Base-by-base conservation (phyloP, 2,329 filamentous ascomycete species). In the Beauveria sp. region DNA sequence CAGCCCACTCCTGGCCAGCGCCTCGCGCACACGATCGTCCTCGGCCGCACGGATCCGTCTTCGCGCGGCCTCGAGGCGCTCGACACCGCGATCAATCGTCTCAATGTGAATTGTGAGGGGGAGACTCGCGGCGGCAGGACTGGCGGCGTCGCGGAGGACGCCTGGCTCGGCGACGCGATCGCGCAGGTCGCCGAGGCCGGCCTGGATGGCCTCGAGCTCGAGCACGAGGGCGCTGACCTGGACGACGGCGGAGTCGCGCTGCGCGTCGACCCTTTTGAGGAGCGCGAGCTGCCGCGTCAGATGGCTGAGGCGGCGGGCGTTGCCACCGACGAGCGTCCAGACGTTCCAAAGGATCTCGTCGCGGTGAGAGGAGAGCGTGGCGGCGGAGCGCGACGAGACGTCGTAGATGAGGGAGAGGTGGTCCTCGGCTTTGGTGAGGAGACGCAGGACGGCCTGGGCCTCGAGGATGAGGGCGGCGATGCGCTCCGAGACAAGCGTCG, bases 81-180 rank as follows among this genome's bases (percentile, higher is more conserved):
- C 87, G 1, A 93, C 84, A 0, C 88, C 88, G 54, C 84, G 77
- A 62, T 88, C 80, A 64, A 95, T 91, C 61, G 85, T 86, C 66
- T 91, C 86, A 46, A 95, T 86, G 69, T 95, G 89, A 47, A 91
- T 86, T 56, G 82, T 81, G 5, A 95, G 75, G 3, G 89, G 88
- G 10, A 91, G 78, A 12, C 63, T 28, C 5, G 58, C 49, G 10
- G 5, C 61, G 1, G n/a, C 62, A 1, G 64, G 62, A 3, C 67
- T 71, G 22, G 68, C 67, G 8, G 76, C 75, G 28, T 78, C 80
- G 1, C 80, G 80, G 12, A 86, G 67, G 10, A 88, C 71, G 65
- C 86, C 86, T 0, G 90, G 88, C 61, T 83, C 81, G 0, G 84
- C 85, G 10, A 93, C 87, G 6, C 87, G 78, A 63, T 91, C 88